Evolutionary conservation across 352 stramenopile species (phyloP), one percentile per base, ranked within the genome.

Genomic region (Phytophthora pistaciae): DNA sequence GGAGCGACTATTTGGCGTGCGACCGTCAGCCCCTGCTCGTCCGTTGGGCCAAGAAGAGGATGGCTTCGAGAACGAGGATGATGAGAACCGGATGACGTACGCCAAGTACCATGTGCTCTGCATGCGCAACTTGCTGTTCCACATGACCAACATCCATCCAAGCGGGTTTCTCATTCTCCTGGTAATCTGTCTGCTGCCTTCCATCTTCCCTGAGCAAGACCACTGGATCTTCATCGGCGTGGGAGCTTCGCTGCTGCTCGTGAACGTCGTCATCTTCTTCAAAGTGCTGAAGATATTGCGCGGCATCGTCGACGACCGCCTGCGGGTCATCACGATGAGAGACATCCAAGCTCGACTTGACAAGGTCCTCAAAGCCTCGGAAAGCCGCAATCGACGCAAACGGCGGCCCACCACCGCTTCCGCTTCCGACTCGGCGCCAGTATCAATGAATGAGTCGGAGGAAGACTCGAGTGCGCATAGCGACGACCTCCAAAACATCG

Each of bases 221-320:
- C 80, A 91, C 52, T 94, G 81, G 79, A 91, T 95, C 66, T 95
- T 94, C 66, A 71, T 94, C 5, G 84, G 80, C 1, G 80, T 94
- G 1, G 90, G 88, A 13, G 74, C 40, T 0, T 40, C 81, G 14
- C 56, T 95, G 13, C 66, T 93, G 8, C 46, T 90, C 5, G 72
- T 88, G 40, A 95, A 95, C 66, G 42, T 95, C 42, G 70, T 94
- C 56, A 94, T 96, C 60, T 93, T 94, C 58, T 83, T 95, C 66
- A 96, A 96, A 63, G 88, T 94, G 44, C 78, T 94, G n/a, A 78
- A 75, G 16, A 96, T 96, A 25, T 49, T 96, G 58, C 83, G 84
- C 21, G 90, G 90, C 14, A 96, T 95, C 54, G 87, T 96, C 8
- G 88, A 94, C 44, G 90, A 96, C 64, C 88, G 90, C 14, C 70